These are phyloP conservation scores for Irpex sp. DNA, from an alignment of 1,284 basidiomycete genomes.

Conservation along the genomic window DNA sequence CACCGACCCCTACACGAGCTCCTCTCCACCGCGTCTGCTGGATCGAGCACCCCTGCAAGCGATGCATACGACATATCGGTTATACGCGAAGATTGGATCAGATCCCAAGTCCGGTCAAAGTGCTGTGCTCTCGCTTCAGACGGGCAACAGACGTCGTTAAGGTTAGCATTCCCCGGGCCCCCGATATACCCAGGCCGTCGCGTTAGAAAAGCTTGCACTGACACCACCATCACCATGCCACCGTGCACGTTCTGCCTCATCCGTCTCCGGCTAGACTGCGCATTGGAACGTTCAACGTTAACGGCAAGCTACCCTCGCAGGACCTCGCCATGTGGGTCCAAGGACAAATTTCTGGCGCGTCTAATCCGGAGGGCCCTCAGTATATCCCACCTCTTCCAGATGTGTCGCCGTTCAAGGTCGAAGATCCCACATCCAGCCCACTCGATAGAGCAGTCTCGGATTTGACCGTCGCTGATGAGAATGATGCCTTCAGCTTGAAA, in stretches of 20 bases:
- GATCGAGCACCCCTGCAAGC: slow-evolving; percentile 45
- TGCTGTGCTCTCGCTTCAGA: background rate
- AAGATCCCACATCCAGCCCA: slow-evolving; percentile 1
- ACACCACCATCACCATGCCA: background rate
- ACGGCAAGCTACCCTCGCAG: slow-evolving; percentile 68
- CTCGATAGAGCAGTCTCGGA: background rate
- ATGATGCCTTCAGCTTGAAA: background rate
- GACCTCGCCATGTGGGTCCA: slow-evolving; percentile 54
- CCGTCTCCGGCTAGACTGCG: slow-evolving; percentile 43
- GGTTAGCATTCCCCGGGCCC: background rate
- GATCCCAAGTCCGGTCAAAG: slow-evolving; percentile 23
- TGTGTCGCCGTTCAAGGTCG: slow-evolving; percentile 32
- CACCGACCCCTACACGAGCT: slow-evolving; percentile 43
- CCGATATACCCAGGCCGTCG: slow-evolving; percentile 3
- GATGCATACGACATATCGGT: slow-evolving; percentile 53
- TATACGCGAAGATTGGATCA: slow-evolving; percentile 65
- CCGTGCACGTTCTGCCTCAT: background rate
- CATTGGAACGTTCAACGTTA: slow-evolving; percentile 77
- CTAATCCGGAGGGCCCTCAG: slow-evolving; percentile 11
- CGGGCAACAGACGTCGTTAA: background rate
- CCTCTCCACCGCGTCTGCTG: slow-evolving; percentile 59
- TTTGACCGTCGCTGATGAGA: background rate
- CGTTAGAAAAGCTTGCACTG: too few species aligned
- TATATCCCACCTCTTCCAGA: slow-evolving; percentile 35
- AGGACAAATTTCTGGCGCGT: slow-evolving; percentile 6